phyloP scores from a whole-genome alignment of 2,329 filamentous ascomycete genomes.

The Neopestalotiopsis sp. region DNA sequence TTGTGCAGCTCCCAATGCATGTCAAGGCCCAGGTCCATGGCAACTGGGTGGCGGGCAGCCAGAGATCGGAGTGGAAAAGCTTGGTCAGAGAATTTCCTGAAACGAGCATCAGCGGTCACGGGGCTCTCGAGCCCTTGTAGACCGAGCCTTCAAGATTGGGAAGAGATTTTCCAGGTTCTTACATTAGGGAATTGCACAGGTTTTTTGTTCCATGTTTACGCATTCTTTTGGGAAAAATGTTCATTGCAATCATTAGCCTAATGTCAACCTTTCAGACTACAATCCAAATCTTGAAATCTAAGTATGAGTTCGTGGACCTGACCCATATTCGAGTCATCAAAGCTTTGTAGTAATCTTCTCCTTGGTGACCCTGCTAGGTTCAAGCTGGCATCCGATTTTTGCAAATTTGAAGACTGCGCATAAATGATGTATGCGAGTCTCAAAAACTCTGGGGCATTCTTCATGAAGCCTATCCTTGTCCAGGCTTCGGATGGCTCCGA shows the following conservation, averaged over 20 bases:
- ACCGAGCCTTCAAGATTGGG: no score
- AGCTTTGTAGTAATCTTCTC: neutral
- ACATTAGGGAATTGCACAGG: no score
- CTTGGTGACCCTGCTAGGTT: neutral
- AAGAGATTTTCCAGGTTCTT: no score
- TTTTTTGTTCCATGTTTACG: no score
- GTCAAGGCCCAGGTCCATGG: neutral
- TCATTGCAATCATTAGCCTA: no score
- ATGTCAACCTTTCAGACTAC: neutral
- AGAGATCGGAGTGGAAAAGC: neutral
- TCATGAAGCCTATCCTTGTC: conserved; percentile 33
- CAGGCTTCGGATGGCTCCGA: conserved; percentile 26
- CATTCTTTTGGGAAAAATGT: accelerated
- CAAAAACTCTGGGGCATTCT: conserved; percentile 34
- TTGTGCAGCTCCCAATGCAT: conserved; percentile 4
- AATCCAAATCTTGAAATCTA: neutral
- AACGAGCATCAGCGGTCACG: neutral
- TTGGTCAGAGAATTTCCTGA: neutral
- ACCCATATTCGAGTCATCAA: conserved; percentile 14
- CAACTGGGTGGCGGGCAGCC: neutral
- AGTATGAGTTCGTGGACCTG: conserved; percentile 11
- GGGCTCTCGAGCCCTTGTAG: neutral
- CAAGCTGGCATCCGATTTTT: neutral
- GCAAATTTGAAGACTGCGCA: neutral
- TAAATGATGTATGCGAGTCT: conserved; percentile 30